Evolutionary conservation across 2,329 filamentous ascomycete species (phyloP), one percentile per base, ranked within the genome.

Genomic region (Clarireedia hainanense): DNA sequence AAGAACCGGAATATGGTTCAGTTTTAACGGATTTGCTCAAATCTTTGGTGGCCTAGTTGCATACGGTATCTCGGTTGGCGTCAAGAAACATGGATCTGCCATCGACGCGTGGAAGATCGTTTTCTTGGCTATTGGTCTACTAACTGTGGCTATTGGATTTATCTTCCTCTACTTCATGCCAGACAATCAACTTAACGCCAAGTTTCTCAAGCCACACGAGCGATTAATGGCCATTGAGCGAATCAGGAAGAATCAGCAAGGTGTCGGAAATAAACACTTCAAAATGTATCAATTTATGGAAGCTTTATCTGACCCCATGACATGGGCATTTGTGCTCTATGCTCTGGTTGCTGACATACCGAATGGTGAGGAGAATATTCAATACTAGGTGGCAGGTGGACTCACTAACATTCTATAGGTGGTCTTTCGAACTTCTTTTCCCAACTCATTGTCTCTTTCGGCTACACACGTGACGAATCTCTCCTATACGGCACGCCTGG

Each of bases 1-100:
- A 0, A 73, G 85, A 7, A 80, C 79, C 1, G 79, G 78, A 4
- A 79, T 87, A 55, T 89, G 85, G 85, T 88, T 87, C 70, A 78
- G 74, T 50, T 86, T 85, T 72, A 85, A 85, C 59, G 83, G 83
- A 2, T 78, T 78, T 52, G 83, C 79, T 0, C 81, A 83, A 67
- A 83, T 86, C 15, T 74, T 86, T 37, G 83, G 83, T 6, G 83
- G 83, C 2, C 60, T 81, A 1, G 70, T 86, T 0, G 81, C 83
- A 1, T 86, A 86, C 61, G 83, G 81, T 2, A 84, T 86, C 43
- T 80, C 81, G 0, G 73, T 75, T 14, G 71, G 72, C 7, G 75
- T 76, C 4, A 70, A 73, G 27, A 75, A 75, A 39, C 68, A 80
- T 51, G 80, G 79, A 0, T 74, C 79, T 0, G 60, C 71, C 2